Base-by-base conservation (phyloP, 2,329 filamentous ascomycete genomes). In the Colletotrichum simmondsii region DNA sequence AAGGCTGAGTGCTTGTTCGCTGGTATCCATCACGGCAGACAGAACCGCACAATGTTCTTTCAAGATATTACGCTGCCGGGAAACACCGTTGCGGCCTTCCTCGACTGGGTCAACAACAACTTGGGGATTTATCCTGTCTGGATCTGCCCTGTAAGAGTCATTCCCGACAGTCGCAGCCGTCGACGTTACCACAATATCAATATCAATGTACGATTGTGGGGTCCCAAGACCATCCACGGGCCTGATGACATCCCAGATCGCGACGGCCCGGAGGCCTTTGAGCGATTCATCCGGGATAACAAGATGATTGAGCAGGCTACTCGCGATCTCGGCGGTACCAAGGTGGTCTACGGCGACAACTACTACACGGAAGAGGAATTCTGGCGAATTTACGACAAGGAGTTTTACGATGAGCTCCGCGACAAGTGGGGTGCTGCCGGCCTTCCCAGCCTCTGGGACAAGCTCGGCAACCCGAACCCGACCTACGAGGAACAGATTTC, bases 291-390 rank as follows among this genome's bases (percentile, higher is more conserved):
- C 8, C 75, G 77, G 1, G 82, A 85, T 57, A 93, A 93, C 78
- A 86, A 90, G 0, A 85, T 84, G 1, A 83, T 94, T 1, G 92
- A 93, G 81, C 81, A 83, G 11, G 89, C 88, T 68, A 84, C 93
- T 0, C 85, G 86, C 8, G 86, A 88, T n/a, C 84, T 92, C 5
- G 85, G 87, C 2, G 92, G 92, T 5, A 91, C 90, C 84, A 93
- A 93, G 80, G 92, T 91, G 85, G 81, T 94, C 1, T 94, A 94
- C 74, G 91, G 91, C 0, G 91, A 93, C 64, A 89, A 90, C 0
- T 93, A 91, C 80, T 93, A 93, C 78, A 88, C 86, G 2, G 88
- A 92, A 78, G 85, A 89, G 0, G 92, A 93, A 75, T 94, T 94
- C 78, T 93, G 92, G 91, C 79, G 82, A 8, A 85, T 89, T 59